Percentiles rank a stretch among this genome's conserved stretches.
Conservation (phyloP, 768 basidiomycete species). For the Trametes meyenii region DNA sequence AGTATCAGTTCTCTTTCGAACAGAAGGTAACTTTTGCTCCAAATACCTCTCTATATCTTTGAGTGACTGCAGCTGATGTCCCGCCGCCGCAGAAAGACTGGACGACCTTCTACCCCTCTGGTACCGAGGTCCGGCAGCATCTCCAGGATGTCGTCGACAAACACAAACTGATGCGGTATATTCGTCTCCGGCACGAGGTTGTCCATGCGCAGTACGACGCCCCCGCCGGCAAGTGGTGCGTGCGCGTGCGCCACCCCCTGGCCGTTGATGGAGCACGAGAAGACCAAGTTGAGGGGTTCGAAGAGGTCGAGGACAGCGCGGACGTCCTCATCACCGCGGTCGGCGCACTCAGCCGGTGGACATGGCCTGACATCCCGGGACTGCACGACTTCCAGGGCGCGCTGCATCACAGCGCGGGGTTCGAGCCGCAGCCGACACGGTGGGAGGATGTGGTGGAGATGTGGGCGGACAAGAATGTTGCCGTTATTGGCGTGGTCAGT, state of each 20-base stretch:
- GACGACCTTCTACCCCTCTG: constrained; percentile 63
- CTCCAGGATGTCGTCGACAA: constrained; percentile 57
- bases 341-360: constrained; percentile 58
- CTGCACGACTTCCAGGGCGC: constrained; percentile 57
- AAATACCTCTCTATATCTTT: neutral
- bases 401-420: constrained; percentile 63
- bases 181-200: constrained; percentile 59
- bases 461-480: constrained; percentile 57
- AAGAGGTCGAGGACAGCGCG: constrained; percentile 51
- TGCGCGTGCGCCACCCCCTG: constrained; percentile 42
- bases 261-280: neutral
- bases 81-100: constrained; percentile 49
- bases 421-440: constrained; percentile 43
- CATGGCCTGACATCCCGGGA: constrained; percentile 68
- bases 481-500: constrained; percentile 57
- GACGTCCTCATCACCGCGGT: constrained; percentile 60
- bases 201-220: constrained; percentile 54
- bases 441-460: constrained; percentile 50
- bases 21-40: constrained; percentile 41
- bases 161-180: constrained; percentile 54
- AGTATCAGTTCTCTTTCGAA: constrained; percentile 66
- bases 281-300: constrained; percentile 3
- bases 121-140: constrained; percentile 60
- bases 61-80: neutral
- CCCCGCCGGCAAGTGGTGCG: constrained; percentile 55